Conservation (phyloP, 345 rosid species). For the Eucalyptus tenuipes region DNA sequence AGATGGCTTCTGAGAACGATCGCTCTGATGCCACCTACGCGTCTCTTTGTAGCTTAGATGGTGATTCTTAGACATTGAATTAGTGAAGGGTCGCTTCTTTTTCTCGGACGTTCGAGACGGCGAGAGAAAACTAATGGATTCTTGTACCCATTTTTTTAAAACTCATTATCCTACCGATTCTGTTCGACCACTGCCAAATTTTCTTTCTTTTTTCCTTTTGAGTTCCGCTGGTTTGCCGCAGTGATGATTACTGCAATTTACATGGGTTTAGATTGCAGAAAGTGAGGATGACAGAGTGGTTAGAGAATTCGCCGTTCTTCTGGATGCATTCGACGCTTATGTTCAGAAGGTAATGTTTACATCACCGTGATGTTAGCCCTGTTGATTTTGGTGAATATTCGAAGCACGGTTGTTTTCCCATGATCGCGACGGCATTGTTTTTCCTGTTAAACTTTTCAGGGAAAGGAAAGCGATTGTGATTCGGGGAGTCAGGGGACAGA, state of each 20-base stretch:
- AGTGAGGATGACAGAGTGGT: conserved; percentile 60
- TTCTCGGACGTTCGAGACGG: not conserved
- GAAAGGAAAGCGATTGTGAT: conserved; percentile 7
- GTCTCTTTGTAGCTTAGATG: not conserved
- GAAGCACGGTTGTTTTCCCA: not conserved
- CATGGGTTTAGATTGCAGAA: conserved; percentile 52
- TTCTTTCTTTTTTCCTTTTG: not conserved
- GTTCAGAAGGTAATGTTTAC: not conserved
- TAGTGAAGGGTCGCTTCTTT: not conserved
- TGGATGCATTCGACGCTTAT: conserved; percentile 52
- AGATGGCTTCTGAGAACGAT: not conserved
- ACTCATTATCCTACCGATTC: not conserved
- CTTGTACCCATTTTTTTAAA: not conserved
- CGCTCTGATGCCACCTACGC: not conserved
- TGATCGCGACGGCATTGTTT: not conserved
- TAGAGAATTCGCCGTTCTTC: conserved; percentile 59
- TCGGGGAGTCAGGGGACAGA: conserved; percentile 5
- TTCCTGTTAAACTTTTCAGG: conserved; percentile 9
- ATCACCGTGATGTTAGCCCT: not conserved
- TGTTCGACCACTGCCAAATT: not conserved
- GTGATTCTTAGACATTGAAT: not conserved
- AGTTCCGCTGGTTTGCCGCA: not conserved
- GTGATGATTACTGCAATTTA: conserved; percentile 14
- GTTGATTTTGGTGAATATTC: not conserved
- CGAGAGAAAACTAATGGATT: not conserved